These are phyloP conservation scores for Trametes cubensis DNA, from an alignment of 768 basidiomycete species.

Conservation along the genomic window DNA sequence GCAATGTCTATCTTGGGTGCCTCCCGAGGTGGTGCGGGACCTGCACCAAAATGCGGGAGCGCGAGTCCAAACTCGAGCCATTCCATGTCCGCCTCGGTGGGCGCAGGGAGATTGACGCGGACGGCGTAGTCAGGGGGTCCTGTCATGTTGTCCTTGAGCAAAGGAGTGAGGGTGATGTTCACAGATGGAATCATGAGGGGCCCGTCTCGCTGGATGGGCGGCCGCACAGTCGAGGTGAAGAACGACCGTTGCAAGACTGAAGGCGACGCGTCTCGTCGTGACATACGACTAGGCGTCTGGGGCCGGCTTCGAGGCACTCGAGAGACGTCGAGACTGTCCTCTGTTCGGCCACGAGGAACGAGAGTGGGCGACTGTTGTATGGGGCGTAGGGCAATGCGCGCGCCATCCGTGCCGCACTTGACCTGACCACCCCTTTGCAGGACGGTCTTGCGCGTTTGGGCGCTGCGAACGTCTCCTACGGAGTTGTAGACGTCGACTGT, in stretches of 20 bases:
- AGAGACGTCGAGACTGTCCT: conserved; percentile 22
- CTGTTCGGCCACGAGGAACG: conserved; percentile 15
- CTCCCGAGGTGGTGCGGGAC: conserved; percentile 17
- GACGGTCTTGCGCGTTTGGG: conserved; percentile 65
- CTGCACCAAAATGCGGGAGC: conserved; percentile 35
- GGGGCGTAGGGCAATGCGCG: conserved; percentile 55
- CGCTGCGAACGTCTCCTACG: conserved; percentile 57
- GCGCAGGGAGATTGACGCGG: conserved; percentile 56
- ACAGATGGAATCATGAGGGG: conserved; percentile 66
- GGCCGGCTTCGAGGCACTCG: conserved; percentile 29
- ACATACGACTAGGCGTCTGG: conserved; percentile 27
- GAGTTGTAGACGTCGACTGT: conserved; percentile 66
- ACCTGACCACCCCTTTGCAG: conserved; percentile 61
- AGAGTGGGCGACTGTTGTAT: conserved; percentile 30
- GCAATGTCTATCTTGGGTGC: conserved; percentile 55
- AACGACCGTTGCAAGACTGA: conserved; percentile 31
- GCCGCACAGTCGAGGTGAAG: conserved; percentile 24
- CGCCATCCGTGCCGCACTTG: conserved; percentile 64
- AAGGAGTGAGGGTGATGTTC: conserved; percentile 53
- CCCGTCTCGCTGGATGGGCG: conserved; percentile 48
- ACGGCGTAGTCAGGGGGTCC: conserved; percentile 60
- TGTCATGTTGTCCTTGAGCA: conserved; percentile 33
- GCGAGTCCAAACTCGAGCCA: conserved; percentile 80
- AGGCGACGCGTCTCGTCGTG: conserved; percentile 26
- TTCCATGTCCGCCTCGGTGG: conserved; percentile 60